These are phyloP conservation scores for Kalanchoe fedtschenkoi DNA, from an alignment of 164 flowering plant species.

Conservation along the genomic window DNA sequence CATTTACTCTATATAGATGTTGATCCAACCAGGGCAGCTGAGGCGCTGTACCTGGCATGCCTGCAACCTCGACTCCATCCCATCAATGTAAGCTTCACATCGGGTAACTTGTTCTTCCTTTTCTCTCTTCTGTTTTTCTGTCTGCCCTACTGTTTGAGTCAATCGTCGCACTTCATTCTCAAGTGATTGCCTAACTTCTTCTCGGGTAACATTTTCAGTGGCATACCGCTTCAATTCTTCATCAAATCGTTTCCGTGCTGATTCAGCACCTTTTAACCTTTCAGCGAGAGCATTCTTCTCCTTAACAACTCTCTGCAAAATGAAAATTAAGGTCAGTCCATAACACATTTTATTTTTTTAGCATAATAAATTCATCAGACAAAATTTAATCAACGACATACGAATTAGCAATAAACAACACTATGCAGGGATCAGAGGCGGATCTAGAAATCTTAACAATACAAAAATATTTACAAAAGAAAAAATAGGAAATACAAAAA, in stretches of 20 bases:
- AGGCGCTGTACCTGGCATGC: conserved; percentile 65
- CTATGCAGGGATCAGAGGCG: no score
- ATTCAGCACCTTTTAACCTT: conserved; percentile 81
- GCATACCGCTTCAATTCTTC: conserved; percentile 90
- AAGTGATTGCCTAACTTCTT: conserved; percentile 79
- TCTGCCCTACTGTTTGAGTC: conserved; percentile 86
- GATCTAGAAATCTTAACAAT: no score
- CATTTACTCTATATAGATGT: not conserved
- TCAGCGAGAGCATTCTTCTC: conserved; percentile 96
- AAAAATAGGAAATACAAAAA: no score
- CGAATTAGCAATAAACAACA: not conserved
- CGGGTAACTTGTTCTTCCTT: conserved; percentile 95
- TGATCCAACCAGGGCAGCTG: no score
- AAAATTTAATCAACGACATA: not conserved
- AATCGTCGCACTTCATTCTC: conserved; percentile 87
- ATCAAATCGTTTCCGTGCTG: conserved; percentile 80
- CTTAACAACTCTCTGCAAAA: conserved; percentile 74
- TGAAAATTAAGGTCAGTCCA: conserved; percentile 2
- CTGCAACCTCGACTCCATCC: conserved; percentile 81
- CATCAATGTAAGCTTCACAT: conserved; percentile 90
- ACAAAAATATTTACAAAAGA: no score
- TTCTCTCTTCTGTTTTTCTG: conserved; percentile 86
- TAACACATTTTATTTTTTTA: not conserved
- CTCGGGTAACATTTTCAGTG: conserved; percentile 71
- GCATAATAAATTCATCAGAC: not conserved